Evolutionary conservation across 495 filamentous ascomycete species (phyloP).

Genomic region (Filosporella fistucella): DNA sequence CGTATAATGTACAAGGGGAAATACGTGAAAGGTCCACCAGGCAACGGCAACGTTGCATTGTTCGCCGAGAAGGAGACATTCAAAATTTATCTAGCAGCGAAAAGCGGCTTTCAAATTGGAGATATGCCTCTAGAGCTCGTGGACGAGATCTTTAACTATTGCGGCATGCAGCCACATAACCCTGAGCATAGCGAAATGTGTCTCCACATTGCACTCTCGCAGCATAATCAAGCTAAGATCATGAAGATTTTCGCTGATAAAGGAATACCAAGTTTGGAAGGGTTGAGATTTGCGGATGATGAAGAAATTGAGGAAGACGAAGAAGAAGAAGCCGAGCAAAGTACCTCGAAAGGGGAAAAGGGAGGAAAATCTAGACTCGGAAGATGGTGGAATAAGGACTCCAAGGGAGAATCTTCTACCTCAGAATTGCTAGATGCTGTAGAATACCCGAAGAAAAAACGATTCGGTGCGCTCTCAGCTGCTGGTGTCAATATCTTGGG

Average conservation of each 20-base stretch:
- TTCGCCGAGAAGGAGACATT: not conserved
- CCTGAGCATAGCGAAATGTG: constrained; percentile 5
- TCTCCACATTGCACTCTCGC: constrained; percentile 2
- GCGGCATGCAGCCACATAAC: not conserved
- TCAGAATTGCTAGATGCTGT: too few species aligned
- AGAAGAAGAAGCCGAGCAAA: not conserved
- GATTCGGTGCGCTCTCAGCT: not conserved
- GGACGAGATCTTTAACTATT: not conserved
- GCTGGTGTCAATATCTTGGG: not conserved
- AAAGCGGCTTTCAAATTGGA: not conserved
- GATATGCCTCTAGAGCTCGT: not conserved
- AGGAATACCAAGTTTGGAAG: not conserved
- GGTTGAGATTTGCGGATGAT: not conserved
- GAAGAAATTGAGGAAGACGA: not conserved
- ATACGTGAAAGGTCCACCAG: not conserved
- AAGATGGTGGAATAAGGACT: too few species aligned
- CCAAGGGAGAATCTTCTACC: too few species aligned
- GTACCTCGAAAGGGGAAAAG: not conserved
- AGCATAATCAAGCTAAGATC: not conserved
- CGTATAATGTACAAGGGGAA: not conserved
- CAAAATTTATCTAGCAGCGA: not conserved
- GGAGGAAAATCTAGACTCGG: too few species aligned
- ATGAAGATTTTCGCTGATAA: constrained; percentile 4
- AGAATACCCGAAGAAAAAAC: not conserved
- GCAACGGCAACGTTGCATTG: not conserved